Base-by-base conservation (phyloP, 2,329 filamentous ascomycete species). In the Pseudofabraea citricarpa region DNA sequence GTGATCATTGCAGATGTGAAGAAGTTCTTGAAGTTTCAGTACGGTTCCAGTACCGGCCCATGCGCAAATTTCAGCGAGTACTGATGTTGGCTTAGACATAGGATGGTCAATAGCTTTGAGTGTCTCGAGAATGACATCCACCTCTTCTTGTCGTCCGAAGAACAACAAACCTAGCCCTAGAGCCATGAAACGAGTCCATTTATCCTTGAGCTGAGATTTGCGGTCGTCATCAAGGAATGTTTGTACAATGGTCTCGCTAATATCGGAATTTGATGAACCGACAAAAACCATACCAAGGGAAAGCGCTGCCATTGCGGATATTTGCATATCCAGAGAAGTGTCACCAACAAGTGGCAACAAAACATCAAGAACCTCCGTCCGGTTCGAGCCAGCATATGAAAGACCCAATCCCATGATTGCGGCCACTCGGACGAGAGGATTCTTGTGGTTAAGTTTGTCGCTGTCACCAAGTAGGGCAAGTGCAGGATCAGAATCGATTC, bases 31-130 rank as follows among this genome's bases (percentile, higher is more conserved):
- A 43, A 98, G 82, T 75, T 98, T 98, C 55, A 98, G 73, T 45
- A 98, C 93, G 7, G 93, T 91, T 51, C 94, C 93, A 36, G 94
- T 98, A 45, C 93, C 93, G 39, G 93, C 93, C 90, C 91, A 98
- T 4, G 93, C 93, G 61, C 94, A 98, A 44, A 97, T 95, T 60
- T 95, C 91, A 13, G 90, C 90, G 48, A 98, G 78, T 5, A 97
- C 88, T 1, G 88, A 87, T 2, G 91, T 95, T n/a, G 93, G 87
- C 68, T 93, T 93, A 16, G 90, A 88, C 83, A 96, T 95, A 19
- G 93, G 91, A 63, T 97, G 91, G 52, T 97, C 90, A 42, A 97
- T 90, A 20, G 87, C 93, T 73, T 97, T 98, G 44, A 98, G 77
- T 0, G 93, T 95, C 70, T 98, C 93, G 23, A 97, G 71, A 53